Evolutionary conservation across 768 basidiomycete species (phyloP).

Genomic region (Leccinum pellstonianum): DNA sequence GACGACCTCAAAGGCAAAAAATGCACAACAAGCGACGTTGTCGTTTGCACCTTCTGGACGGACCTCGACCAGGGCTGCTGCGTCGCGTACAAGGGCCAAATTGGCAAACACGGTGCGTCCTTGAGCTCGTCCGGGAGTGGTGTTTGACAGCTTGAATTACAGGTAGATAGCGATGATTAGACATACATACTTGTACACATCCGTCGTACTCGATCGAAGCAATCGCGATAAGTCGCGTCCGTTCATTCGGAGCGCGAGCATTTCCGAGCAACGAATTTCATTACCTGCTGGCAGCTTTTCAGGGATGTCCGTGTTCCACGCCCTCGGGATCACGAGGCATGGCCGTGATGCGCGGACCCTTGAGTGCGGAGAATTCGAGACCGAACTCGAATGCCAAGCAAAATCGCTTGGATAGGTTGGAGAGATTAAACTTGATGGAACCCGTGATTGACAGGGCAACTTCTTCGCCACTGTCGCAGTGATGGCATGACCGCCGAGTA

Average conservation of each 20-base stretch:
- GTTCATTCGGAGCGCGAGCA: not conserved
- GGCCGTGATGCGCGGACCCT: not conserved
- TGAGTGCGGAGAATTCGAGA: not conserved
- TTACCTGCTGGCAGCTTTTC: not conserved
- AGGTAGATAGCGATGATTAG: constrained; percentile 33
- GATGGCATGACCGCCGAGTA: not conserved
- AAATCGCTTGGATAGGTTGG: not conserved
- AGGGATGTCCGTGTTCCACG: not conserved
- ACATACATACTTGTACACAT: not conserved
- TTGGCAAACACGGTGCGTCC: constrained; percentile 46
- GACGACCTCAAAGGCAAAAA: constrained; percentile 34
- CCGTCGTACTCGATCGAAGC: not conserved
- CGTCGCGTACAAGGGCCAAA: constrained; percentile 62
- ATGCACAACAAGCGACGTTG: constrained; percentile 45
- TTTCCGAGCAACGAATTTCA: not conserved
- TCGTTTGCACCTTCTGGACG: constrained; percentile 62
- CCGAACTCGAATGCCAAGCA: not conserved
- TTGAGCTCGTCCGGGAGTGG: not conserved
- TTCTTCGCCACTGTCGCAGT: not conserved
- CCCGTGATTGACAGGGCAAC: not conserved
- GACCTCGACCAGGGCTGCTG: constrained; percentile 61
- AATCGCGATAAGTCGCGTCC: not conserved
- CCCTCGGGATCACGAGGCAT: not conserved
- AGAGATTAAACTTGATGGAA: not conserved
- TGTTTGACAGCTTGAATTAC: not conserved